These are phyloP conservation scores for Psidium friedrichsthalianum DNA, from an alignment of 345 rosid genomes.

Conservation along the genomic window DNA sequence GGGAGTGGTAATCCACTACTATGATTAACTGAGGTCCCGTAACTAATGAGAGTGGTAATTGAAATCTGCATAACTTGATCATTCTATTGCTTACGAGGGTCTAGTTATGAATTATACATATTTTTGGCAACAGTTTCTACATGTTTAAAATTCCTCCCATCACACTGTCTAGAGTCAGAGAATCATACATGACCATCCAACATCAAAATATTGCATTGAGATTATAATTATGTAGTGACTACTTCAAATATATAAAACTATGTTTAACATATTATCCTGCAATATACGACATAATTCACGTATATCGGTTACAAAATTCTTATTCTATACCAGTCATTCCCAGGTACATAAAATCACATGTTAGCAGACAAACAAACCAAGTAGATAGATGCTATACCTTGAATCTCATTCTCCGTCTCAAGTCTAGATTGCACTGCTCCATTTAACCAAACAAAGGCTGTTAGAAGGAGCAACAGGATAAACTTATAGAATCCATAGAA, in stretches of 20 bases:
- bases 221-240: background rate
- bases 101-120: background rate
- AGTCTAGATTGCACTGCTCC: conserved; percentile 32
- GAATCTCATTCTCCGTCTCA: conserved; percentile 17
- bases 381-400: conserved; percentile 18
- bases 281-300: background rate
- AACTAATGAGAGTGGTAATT: background rate
- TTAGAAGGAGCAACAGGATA: background rate
- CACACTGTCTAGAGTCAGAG: background rate
- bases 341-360: background rate
- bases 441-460: conserved; percentile 1
- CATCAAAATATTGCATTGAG: background rate
- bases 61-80: background rate
- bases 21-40: background rate
- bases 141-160: background rate
- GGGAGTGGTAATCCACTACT: background rate
- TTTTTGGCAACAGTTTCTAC: background rate
- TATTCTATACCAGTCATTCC: background rate
- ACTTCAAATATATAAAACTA: background rate
- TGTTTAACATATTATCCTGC: background rate
- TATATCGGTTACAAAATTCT: background rate
- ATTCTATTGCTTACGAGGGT: background rate
- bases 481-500: background rate
- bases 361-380: background rate
- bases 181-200: background rate